Percentiles rank a stretch among this genome's conserved stretches.
Evolutionary conservation across 371 early-diverging fungal species (phyloP).

Genomic region (Circinella umbellata): DNA sequence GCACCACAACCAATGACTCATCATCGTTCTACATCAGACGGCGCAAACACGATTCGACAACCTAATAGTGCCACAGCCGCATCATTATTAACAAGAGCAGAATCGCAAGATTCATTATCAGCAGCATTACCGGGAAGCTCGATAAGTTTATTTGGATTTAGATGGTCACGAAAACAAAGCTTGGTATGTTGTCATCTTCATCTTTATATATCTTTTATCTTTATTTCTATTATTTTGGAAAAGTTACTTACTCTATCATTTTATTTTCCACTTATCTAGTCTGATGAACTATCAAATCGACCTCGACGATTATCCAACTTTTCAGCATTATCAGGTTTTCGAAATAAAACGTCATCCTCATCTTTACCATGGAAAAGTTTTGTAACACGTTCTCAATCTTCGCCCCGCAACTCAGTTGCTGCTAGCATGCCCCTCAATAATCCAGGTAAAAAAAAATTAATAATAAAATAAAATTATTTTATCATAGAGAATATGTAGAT

Average conservation of each 20-base stretch:
- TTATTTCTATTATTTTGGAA: not conserved
- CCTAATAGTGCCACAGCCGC: not conserved
- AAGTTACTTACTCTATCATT: not conserved
- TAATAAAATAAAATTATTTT: not conserved
- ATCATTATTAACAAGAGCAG: slow-evolving; percentile 1
- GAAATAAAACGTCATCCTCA: slow-evolving; percentile 31
- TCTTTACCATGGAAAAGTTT: slow-evolving; percentile 27
- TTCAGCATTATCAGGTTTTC: slow-evolving; percentile 28
- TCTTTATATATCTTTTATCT: slow-evolving; percentile 1
- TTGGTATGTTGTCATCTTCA: slow-evolving; percentile 14
- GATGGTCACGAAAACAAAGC: slow-evolving; percentile 17
- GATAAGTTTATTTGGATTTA: slow-evolving; percentile 18
- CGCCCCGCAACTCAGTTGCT: slow-evolving; percentile 23
- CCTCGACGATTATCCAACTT: slow-evolving; percentile 39
- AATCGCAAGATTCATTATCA: slow-evolving; percentile 25
- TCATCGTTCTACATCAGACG: slow-evolving; percentile 35
- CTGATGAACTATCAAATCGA: slow-evolving; percentile 7
- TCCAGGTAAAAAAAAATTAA: slow-evolving; percentile 13
- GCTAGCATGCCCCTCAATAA: slow-evolving; percentile 27
- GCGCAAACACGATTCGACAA: slow-evolving; percentile 16
- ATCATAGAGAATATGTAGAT: no score
- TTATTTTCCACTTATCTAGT: not conserved
- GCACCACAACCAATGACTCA: slow-evolving; percentile 24
- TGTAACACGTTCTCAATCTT: slow-evolving; percentile 31
- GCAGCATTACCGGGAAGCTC: slow-evolving; percentile 24